These are phyloP conservation scores for Garcia nutans DNA, from an alignment of 345 rosid genomes.

Conservation along the genomic window DNA sequence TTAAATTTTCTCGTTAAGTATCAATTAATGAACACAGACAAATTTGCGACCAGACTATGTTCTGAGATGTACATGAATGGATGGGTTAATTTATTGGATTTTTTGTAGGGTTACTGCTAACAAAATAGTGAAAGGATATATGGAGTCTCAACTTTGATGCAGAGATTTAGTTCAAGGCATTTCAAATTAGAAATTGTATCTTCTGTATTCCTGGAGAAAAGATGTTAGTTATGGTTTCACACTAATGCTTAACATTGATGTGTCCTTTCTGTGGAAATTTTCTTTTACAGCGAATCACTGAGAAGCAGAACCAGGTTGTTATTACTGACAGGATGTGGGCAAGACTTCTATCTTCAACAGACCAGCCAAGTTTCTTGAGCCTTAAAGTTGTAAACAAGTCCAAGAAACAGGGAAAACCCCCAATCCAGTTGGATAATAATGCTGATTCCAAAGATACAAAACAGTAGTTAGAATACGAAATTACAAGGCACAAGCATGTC, in stretches of 20 bases:
- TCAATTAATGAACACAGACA: neutral
- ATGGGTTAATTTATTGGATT: neutral
- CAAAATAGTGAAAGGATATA: too few species aligned
- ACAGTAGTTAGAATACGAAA: neutral
- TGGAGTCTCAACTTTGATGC: too few species aligned
- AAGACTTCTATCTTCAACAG: slow-evolving; percentile 66
- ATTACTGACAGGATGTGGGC: slow-evolving; percentile 89
- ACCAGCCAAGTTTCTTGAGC: slow-evolving; percentile 70
- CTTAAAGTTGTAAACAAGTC: slow-evolving; percentile 23
- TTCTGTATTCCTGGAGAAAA: too few species aligned
- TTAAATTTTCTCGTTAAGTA: too few species aligned
- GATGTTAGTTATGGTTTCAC: neutral
- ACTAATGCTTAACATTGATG: neutral
- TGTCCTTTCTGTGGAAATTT: neutral
- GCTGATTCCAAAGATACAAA: slow-evolving; percentile 2
- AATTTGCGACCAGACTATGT: neutral
- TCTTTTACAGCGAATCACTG: slow-evolving; percentile 49
- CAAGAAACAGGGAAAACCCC: slow-evolving; percentile 19
- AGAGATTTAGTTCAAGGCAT: too few species aligned
- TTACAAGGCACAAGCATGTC: too few species aligned
- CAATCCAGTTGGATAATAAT: slow-evolving; percentile 15
- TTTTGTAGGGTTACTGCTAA: too few species aligned
- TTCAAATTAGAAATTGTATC: too few species aligned
- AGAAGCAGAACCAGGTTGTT: slow-evolving; percentile 60
- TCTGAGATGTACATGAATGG: neutral